Conservation (phyloP, 176 grass and related monocot species). For the maize (Zea mays) region Zm-B73-REFERENCE-NAM-5.0 NC_050100.1:88131001-88131500, state of each 20-base stretch:
- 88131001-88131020: background rate
- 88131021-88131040: background rate
- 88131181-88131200: conserved; percentile 51
- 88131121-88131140: background rate
- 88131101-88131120: background rate
- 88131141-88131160: conserved; percentile 1
- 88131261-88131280: conserved; percentile 50
- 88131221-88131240: conserved; percentile 43
- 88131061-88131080: conserved; percentile 14
- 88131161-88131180: conserved; percentile 2
- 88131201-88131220: conserved; percentile 30
- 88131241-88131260: conserved; percentile 63
- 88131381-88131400: conserved; percentile 83
- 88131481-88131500: conserved; percentile 28
- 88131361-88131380: conserved; percentile 97
- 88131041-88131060: background rate
- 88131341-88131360: conserved; percentile 82
- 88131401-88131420: conserved; percentile 92
- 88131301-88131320: conserved; percentile 15
- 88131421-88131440: conserved; percentile 32
- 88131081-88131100: background rate
- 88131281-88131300: conserved; percentile 20
- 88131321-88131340: conserved; percentile 44
- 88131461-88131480: background rate
- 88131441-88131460: too few species aligned